phyloP scores from a whole-genome alignment of 2,329 filamentous ascomycete genomes.

The Ceratocystis ficicola region DNA sequence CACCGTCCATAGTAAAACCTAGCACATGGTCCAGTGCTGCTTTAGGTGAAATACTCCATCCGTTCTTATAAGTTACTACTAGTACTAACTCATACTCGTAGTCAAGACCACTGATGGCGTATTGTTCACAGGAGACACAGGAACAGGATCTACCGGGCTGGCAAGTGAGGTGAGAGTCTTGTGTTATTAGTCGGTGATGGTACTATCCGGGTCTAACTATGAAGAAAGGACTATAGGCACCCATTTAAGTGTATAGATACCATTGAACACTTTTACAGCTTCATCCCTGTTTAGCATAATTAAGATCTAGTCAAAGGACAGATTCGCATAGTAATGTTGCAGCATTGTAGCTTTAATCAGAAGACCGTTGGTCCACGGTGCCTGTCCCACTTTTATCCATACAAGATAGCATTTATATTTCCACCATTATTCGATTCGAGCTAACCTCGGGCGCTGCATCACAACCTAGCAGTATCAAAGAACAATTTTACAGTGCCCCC shows the following conservation, averaged over 20 bases:
- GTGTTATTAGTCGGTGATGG: conserved; percentile 33
- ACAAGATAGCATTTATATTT: background rate
- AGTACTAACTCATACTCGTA: conserved; percentile 71
- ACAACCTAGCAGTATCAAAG: background rate
- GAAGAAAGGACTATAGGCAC: background rate
- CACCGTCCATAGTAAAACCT: conserved; percentile 64
- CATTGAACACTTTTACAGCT: conserved; percentile 58
- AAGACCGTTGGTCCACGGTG: too few relatives aligned
- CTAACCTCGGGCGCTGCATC: background rate
- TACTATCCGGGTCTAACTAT: background rate
- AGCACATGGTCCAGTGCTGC: conserved; percentile 59
- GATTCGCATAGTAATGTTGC: too few relatives aligned
- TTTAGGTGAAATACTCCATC: conserved; percentile 50
- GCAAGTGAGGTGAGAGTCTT: conserved; percentile 56
- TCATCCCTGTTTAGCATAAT: conserved; percentile 61
- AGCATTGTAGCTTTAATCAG: too few relatives aligned
- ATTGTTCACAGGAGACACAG: conserved; percentile 52
- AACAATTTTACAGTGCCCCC: background rate
- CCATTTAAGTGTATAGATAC: conserved; percentile 39
- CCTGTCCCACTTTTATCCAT: background rate
- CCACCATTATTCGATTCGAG: background rate
- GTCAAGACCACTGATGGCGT: conserved; percentile 49
- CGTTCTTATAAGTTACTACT: conserved; percentile 58
- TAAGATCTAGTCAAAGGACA: conserved; percentile 55
- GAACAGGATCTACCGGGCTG: conserved; percentile 54